A percentile compares a stretch with the other conserved stretches of the same genome.
Evolutionary conservation across 768 basidiomycete genomes (phyloP).

Genomic region (Scleroderma citrinum): DNA sequence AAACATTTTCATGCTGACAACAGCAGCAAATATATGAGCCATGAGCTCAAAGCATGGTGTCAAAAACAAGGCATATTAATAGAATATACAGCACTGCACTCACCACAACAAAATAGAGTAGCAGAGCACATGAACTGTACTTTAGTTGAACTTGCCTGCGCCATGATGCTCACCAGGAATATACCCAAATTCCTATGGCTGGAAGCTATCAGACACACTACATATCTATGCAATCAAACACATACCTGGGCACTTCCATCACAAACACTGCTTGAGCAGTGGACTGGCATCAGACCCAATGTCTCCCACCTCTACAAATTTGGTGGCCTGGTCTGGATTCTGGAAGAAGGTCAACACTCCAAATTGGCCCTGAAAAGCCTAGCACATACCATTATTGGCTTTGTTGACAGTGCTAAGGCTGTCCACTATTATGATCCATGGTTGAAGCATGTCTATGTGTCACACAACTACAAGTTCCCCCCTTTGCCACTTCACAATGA

Average conservation of each 20-base stretch:
- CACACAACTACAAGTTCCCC: not conserved
- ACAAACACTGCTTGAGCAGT: too few species aligned
- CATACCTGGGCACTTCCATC: too few species aligned
- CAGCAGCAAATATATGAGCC: constrained; percentile 19
- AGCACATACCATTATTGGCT: too few species aligned
- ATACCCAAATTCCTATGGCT: not conserved
- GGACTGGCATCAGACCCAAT: too few species aligned
- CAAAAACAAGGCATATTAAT: too few species aligned
- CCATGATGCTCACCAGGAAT: not conserved
- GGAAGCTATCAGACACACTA: too few species aligned
- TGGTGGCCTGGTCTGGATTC: not conserved
- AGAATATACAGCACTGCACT: too few species aligned
- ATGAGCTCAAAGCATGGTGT: constrained; percentile 17
- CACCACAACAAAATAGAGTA: too few species aligned
- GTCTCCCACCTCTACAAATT: not conserved
- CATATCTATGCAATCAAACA: too few species aligned
- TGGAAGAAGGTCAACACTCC: not conserved
- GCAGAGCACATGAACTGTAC: constrained; percentile 32
- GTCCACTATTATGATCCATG: too few species aligned
- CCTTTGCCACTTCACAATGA: not conserved
- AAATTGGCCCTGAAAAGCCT: not conserved
- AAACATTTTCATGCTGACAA: constrained; percentile 14
- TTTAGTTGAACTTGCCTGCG: constrained; percentile 20
- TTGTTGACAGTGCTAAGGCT: too few species aligned
- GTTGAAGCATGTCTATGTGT: not conserved